phyloP scores from a whole-genome alignment of 2,329 filamentous ascomycete genomes.

The Cyanodermella asteris region DNA sequence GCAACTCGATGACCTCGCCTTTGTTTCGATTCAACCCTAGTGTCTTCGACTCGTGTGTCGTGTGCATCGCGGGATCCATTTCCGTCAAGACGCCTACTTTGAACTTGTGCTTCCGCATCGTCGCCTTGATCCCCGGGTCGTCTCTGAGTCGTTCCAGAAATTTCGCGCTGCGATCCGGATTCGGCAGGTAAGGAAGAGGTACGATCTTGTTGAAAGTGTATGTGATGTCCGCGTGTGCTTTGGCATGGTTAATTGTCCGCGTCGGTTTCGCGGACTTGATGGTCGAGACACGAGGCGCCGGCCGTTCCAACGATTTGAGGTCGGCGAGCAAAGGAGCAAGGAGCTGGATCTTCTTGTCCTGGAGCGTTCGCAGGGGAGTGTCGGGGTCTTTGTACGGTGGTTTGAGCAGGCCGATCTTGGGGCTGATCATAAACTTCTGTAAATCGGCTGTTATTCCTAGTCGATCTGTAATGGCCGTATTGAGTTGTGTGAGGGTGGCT shows the following conservation, averaged over 20 bases:
- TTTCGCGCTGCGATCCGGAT: constrained; percentile 44
- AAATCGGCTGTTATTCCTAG: constrained; percentile 11
- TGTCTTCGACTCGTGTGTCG: constrained; percentile 59
- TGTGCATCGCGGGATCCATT: constrained; percentile 79
- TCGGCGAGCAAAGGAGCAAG: constrained; percentile 21
- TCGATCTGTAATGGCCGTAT: constrained; percentile 8
- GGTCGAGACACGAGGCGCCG: constrained; percentile 9
- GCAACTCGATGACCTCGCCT: constrained; percentile 76
- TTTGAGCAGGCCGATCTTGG: constrained; percentile 25
- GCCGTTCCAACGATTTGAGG: constrained; percentile 16
- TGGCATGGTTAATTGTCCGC: constrained; percentile 11
- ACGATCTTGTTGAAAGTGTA: constrained; percentile 69
- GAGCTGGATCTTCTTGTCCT: constrained; percentile 24
- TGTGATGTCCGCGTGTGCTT: constrained; percentile 30
- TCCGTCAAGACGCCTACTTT: constrained; percentile 72
- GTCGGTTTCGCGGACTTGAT: constrained; percentile 8
- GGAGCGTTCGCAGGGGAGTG: constrained; percentile 15
- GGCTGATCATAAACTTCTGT: constrained; percentile 14
- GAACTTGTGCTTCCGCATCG: constrained; percentile 72
- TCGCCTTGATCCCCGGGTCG: constrained; percentile 64
- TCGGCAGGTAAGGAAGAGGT: constrained; percentile 56
- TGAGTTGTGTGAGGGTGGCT: constrained; percentile 10
- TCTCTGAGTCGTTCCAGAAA: constrained; percentile 57
- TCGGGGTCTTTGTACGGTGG: constrained; percentile 19
- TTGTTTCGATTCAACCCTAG: constrained; percentile 71